Base-by-base conservation (phyloP, 192 early-diverging fungal species). In the Phycomyces nitens region DNA sequence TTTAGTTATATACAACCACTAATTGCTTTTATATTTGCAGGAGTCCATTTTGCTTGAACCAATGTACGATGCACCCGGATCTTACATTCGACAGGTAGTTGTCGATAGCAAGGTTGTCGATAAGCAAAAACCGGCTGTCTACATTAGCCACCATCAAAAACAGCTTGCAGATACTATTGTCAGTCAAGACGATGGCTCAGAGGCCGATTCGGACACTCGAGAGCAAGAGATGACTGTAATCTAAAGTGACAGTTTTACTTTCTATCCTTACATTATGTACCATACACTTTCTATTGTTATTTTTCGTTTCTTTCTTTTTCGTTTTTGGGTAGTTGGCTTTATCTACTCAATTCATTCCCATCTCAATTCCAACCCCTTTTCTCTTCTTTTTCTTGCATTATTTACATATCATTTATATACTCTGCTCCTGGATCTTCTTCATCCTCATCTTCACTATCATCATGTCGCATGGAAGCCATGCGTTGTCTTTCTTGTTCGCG, bases 21-120 rank as follows among this genome's bases (percentile, higher is more conserved):
- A 47, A 47, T 14, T 14, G 2, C 49, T 20, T 7, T 56, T 71
- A 39, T 18, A 23, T 11, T 22, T 44, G 8, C 77, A 86, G 83
- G 91, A 93, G 84, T 81, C 62, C 5, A 43, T 92, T n/a, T 72
- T 94, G 44, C 72, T 89, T 57, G 85, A 92, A 63, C 83, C 90
- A 5, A 87, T 94, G 83, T 94, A 88, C 70, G 91, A 92, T 44
- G 83, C 85, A 9, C 90, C 90, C 9, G 85, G 82, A 14, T 86
- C 92, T 8, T 85, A 81, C 3, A 79, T 90, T 53, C 78, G 80
- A 24, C 82, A 90, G 42, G 82, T 91, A 27, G 88, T 94, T 2
- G 83, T 94, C 62, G 82, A 85, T 60, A 79, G 82, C 58, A 80
- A 86, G 16, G 89, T 88, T 0, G 86, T 81, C 4, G 65, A 73